Evolutionary conservation across 2,329 filamentous ascomycete genomes (phyloP).

Genomic region (Neoascochyta sp.): DNA sequence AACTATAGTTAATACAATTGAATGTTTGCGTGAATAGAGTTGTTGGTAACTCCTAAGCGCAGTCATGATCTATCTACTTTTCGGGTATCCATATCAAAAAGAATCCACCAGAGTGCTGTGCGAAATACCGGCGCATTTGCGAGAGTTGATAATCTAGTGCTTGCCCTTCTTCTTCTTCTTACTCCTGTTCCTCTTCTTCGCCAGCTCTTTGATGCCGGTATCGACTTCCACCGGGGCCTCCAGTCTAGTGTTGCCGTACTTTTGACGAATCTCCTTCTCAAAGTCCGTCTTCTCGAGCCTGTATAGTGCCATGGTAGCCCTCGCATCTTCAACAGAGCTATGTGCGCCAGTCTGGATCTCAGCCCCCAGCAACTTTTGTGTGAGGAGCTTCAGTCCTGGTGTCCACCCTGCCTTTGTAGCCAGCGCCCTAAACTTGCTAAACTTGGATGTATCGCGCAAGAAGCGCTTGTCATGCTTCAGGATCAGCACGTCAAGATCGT

Average conservation of each 20-base stretch:
- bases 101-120: constrained; percentile 1
- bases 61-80: constrained; percentile 1
- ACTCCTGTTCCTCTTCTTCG: constrained; percentile 36
- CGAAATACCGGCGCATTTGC: too few relatives aligned
- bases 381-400: constrained; percentile 62
- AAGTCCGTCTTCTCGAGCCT: constrained; percentile 78
- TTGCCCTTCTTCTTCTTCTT: constrained; percentile 39
- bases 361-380: constrained; percentile 55
- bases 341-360: constrained; percentile 60
- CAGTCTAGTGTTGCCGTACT: constrained; percentile 44
- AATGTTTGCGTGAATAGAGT: too few relatives aligned
- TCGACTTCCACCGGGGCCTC: constrained; percentile 14
- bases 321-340: constrained; percentile 70
- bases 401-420: constrained; percentile 59
- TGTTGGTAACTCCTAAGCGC: too few relatives aligned
- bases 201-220: constrained; percentile 22
- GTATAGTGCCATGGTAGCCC: constrained; percentile 87
- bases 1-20: too few relatives aligned
- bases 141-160: constrained; percentile 6
- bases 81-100: constrained; percentile 6
- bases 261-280: constrained; percentile 72
- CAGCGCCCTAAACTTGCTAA: constrained; percentile 68
- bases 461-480: constrained; percentile 75
- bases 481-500: constrained; percentile 70
- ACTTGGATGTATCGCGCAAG: constrained; percentile 79